These are phyloP conservation scores for Lyophyllum semitale DNA, from an alignment of 768 basidiomycete species.

Conservation along the genomic window DNA sequence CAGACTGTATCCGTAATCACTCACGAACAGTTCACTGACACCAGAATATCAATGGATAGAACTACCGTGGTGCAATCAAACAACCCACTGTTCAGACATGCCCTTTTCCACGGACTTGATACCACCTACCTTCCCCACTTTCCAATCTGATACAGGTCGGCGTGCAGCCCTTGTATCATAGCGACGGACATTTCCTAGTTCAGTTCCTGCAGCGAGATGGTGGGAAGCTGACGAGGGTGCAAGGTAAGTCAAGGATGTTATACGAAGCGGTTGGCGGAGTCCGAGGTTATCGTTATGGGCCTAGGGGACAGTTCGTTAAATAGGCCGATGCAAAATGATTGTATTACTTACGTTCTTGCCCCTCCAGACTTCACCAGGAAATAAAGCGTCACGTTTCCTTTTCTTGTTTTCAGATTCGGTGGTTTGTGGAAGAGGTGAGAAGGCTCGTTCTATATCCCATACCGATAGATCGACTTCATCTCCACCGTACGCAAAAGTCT, in stretches of 20 bases:
- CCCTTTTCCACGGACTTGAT: slow-evolving; percentile 62
- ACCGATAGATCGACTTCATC: slow-evolving; percentile 85
- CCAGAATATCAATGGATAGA: slow-evolving; percentile 6
- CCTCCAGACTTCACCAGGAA: slow-evolving; percentile 80
- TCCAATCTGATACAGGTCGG: slow-evolving; percentile 71
- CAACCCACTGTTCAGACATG: slow-evolving; percentile 60
- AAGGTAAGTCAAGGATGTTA: slow-evolving; percentile 67
- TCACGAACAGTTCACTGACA: slow-evolving; percentile 66
- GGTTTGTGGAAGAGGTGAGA: slow-evolving; percentile 31
- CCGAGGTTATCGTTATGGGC: slow-evolving; percentile 73
- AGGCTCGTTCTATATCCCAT: slow-evolving; percentile 70
- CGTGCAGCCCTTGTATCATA: slow-evolving; percentile 77
- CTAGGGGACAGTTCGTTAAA: slow-evolving; percentile 31
- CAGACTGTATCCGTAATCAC: slow-evolving; percentile 66
- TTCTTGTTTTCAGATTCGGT: slow-evolving; percentile 41
- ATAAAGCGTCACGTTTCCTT: slow-evolving; percentile 59
- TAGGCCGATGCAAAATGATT: not conserved
- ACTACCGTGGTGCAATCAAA: not conserved
- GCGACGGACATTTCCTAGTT: slow-evolving; percentile 68
- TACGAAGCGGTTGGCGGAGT: slow-evolving; percentile 78
- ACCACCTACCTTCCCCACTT: slow-evolving; percentile 61
- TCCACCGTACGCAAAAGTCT: slow-evolving; percentile 78
- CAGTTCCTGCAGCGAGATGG: slow-evolving; percentile 71
- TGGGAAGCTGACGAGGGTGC: slow-evolving; percentile 37
- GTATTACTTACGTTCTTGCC: slow-evolving; percentile 70